Base-by-base conservation (phyloP, 1,139 yeast species). In the Groenewaldozyma auringiensis region DNA sequence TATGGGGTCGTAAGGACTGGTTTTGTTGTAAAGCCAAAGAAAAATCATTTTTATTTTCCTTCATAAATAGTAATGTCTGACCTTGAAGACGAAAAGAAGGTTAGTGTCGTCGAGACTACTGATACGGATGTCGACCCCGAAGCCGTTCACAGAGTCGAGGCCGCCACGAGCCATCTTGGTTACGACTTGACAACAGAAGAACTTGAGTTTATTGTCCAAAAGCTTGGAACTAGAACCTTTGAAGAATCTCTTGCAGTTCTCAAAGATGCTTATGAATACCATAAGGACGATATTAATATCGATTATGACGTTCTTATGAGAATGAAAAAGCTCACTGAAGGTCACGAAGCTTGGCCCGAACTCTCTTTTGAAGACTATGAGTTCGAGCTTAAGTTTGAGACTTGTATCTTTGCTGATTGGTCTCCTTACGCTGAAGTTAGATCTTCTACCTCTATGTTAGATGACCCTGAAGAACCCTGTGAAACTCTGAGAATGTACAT, bases 381-480 rank as follows among this genome's bases (percentile, higher is more conserved):
- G 18, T 61, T 68, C 18, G 66, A 65, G 48, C 53, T 58, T 20
- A 62, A 58, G 44, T 55, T 66, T 34, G 70, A 70, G 49, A 72
- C 74, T 6, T 63, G 62, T 41, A 53, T 73, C 38, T 61, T 71
- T 46, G 65, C 69, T 37, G 70, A 66, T 56, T 65, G 73, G 63
- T 72, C 78, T 2, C 77, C 78, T 3, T 74, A 74, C 50, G 72
- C 75, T 1, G 76, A 72, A 54, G 76, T 74, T 16, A 63, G 77
- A 47, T 62, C 77, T 4, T 70, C 72, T n/a, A 63, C 72, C 42
- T 67, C 65, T 41, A 70, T 74, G 40, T 63, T 49, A 44, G 78
- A 73, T 54, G 75, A 72, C 49, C 72, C 74, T 3, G 47, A 50
- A 4, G 54, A 63, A 35, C 66, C 69, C 3, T 64, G 65, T 45